Evolutionary conservation across 345 rosid species (phyloP).

Genomic region (Hibiscus syriacus): DNA sequence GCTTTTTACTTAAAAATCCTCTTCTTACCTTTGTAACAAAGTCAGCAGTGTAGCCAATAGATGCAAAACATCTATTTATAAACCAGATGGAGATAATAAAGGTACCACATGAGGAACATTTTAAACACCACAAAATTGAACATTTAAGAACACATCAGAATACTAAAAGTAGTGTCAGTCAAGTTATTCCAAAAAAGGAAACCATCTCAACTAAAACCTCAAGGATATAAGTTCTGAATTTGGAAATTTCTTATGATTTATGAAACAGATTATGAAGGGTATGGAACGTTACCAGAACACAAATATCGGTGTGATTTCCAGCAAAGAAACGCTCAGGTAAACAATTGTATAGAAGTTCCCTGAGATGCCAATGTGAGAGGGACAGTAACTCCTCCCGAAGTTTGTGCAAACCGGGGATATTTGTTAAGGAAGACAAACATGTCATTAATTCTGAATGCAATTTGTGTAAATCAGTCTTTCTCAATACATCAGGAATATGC

Average conservation of each 20-base stretch:
- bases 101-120: not conserved
- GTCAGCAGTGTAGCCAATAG: not conserved
- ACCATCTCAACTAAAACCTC: not conserved
- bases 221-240: not conserved
- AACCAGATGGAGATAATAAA: not conserved
- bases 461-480: slow-evolving; percentile 70
- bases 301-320: slow-evolving; percentile 64
- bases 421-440: slow-evolving; percentile 64
- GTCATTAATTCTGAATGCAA: slow-evolving; percentile 49
- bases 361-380: slow-evolving; percentile 52
- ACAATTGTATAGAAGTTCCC: slow-evolving; percentile 79
- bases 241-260: not conserved
- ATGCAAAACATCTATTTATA: not conserved
- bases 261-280: not conserved
- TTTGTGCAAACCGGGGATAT: slow-evolving; percentile 49
- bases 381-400: slow-evolving; percentile 22
- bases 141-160: not conserved
- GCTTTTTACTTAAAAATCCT: too few relatives aligned
- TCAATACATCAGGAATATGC: slow-evolving; percentile 57
- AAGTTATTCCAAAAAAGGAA: not conserved
- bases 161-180: not conserved
- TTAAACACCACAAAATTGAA: not conserved
- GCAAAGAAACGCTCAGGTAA: slow-evolving; percentile 73
- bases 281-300: slow-evolving; percentile 63
- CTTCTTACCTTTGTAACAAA: too few relatives aligned